phyloP scores from a whole-genome alignment of 2,329 filamentous ascomycete species.

The Ascochyta koolunga region DNA sequence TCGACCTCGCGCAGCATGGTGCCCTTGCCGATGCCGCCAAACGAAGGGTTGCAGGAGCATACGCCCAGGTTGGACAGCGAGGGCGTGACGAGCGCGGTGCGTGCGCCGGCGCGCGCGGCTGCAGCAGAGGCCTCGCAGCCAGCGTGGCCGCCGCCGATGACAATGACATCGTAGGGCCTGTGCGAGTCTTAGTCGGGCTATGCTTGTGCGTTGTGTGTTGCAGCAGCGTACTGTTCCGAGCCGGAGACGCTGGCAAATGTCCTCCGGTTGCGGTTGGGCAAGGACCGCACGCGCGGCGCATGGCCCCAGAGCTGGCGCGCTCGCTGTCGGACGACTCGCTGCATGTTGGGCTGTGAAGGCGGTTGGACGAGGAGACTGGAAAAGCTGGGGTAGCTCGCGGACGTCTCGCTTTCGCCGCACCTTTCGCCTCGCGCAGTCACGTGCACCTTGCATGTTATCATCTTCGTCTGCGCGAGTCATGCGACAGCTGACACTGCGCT shows the following conservation, averaged over 20 bases:
- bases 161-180: conserved; percentile 86
- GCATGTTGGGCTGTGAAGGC: conserved; percentile 24
- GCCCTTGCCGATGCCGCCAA: conserved; percentile 98
- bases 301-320: conserved; percentile 55
- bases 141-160: conserved; percentile 94
- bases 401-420: conserved; percentile 29
- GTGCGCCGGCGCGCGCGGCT: conserved; percentile 84
- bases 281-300: conserved; percentile 54
- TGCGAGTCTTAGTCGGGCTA: conserved; percentile 26
- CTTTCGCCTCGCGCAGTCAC: conserved; percentile 24
- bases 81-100: conserved; percentile 88
- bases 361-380: conserved; percentile 10
- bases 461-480: conserved; percentile 11
- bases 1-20: conserved; percentile 96
- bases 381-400: conserved; percentile 27
- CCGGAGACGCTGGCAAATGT: conserved; percentile 55
- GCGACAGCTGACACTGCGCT: background rate
- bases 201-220: background rate
- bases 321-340: conserved; percentile 34
- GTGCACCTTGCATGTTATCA: conserved; percentile 6
- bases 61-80: conserved; percentile 87
- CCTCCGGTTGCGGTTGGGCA: conserved; percentile 42
- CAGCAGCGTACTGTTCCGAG: conserved; percentile 32
- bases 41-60: conserved; percentile 96
- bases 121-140: conserved; percentile 93